Evolutionary conservation across 176 grass and related monocot species (phyloP).

Genomic region (Chloris gayana): DNA sequence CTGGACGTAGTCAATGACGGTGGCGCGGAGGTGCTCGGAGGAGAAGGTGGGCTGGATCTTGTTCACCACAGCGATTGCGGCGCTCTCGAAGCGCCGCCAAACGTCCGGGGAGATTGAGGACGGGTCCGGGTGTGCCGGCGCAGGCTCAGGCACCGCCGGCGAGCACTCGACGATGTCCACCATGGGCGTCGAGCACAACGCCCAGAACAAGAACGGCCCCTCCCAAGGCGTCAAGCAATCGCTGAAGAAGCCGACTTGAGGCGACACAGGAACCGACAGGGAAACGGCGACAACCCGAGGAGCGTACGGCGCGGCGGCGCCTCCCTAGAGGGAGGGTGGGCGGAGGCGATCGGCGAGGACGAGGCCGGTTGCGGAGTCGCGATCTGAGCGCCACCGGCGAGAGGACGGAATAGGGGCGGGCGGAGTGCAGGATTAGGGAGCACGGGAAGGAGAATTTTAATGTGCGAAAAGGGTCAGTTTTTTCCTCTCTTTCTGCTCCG

Average conservation of each 20-base stretch:
- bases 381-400: constrained; percentile 46
- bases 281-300: background rate
- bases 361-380: background rate
- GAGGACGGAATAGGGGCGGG: constrained; percentile 4
- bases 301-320: background rate
- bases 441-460: background rate
- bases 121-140: constrained; percentile 53
- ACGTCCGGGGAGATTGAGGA: constrained; percentile 43
- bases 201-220: constrained; percentile 1
- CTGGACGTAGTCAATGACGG: constrained; percentile 76
- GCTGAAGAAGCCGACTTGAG: background rate
- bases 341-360: constrained; percentile 22
- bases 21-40: constrained; percentile 67
- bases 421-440: constrained; percentile 17
- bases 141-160: constrained; percentile 29
- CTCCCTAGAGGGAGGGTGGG: background rate
- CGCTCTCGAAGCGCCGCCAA: constrained; percentile 70
- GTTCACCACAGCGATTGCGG: constrained; percentile 52
- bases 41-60: constrained; percentile 71
- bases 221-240: background rate
- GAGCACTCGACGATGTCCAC: constrained; percentile 62
- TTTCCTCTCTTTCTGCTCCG: too few species aligned
- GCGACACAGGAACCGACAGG: background rate
- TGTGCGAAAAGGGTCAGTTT: too few species aligned
- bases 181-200: constrained; percentile 51